Evolutionary conservation across 2,329 filamentous ascomycete species (phyloP).

Genomic region (Chalaropsis ovoidea): DNA sequence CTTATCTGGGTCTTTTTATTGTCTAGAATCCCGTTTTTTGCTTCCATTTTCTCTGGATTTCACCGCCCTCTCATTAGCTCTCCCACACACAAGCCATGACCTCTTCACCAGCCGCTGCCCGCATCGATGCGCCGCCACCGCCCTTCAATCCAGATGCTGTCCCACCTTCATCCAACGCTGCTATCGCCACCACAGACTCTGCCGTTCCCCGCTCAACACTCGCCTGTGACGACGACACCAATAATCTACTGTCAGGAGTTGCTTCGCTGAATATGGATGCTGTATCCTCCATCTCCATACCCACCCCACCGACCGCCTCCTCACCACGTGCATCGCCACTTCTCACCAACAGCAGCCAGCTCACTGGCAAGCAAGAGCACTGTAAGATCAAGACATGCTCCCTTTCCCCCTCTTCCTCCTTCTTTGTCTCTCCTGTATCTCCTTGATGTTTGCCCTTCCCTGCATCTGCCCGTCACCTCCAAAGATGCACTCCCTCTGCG

Average conservation of each 20-base stretch:
- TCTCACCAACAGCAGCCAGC: constrained; percentile 33
- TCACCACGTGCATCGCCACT: constrained; percentile 29
- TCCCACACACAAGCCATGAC: not conserved
- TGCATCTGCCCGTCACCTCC: not conserved
- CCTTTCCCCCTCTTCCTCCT: not conserved
- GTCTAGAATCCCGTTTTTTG: not conserved
- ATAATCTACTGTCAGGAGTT: not conserved
- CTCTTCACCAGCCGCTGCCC: not conserved
- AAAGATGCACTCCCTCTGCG: not conserved
- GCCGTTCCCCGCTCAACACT: constrained; percentile 19
- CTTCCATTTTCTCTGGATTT: not conserved
- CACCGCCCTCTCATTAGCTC: not conserved
- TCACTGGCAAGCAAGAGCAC: constrained; percentile 97
- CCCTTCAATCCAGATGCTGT: constrained; percentile 1
- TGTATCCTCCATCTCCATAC: not conserved
- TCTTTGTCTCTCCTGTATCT: constrained; percentile 6
- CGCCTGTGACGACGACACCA: not conserved
- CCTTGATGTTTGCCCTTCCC: not conserved
- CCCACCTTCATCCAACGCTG: not conserved
- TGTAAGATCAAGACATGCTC: constrained; percentile 47
- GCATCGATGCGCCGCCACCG: constrained; percentile 1
- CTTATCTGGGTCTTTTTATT: too few relatives aligned
- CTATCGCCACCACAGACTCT: not conserved
- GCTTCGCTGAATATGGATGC: not conserved
- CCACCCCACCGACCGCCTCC: constrained; percentile 23